A percentile compares a stretch with the other conserved stretches of the same genome.
These are phyloP conservation scores for Emericellopsis atlantica DNA, from an alignment of 2,329 filamentous ascomycete genomes.

Conservation along the genomic window DNA sequence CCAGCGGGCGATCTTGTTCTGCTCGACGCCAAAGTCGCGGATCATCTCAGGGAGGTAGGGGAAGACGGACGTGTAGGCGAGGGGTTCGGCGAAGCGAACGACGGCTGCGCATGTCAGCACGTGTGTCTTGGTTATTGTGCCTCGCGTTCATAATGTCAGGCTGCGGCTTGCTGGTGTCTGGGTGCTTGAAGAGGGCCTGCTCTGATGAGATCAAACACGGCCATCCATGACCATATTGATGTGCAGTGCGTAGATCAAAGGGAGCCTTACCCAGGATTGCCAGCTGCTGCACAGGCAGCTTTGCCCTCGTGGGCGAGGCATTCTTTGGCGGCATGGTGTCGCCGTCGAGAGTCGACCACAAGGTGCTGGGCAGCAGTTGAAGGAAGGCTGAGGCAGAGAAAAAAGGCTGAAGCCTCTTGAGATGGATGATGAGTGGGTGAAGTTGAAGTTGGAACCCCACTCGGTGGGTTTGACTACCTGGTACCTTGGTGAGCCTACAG, in stretches of 20 bases:
- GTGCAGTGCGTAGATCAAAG: background rate
- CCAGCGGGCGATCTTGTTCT: constrained; percentile 66
- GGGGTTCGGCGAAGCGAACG: constrained; percentile 66
- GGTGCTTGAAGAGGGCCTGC: constrained; percentile 3
- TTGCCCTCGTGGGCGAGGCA: constrained; percentile 25
- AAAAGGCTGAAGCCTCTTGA: background rate
- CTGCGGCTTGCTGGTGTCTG: constrained; percentile 1
- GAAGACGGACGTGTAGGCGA: constrained; percentile 59
- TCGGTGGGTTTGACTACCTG: too few species aligned
- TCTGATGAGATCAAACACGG: constrained; percentile 10
- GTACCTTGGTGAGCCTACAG: too few species aligned
- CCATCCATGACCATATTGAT: background rate
- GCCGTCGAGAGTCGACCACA: background rate
- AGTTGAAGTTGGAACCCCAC: too few species aligned
- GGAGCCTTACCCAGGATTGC: constrained; percentile 57
- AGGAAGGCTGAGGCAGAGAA: background rate
- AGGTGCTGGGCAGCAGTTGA: background rate
- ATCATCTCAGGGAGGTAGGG: constrained; percentile 74
- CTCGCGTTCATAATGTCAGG: background rate
- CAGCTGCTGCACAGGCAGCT: constrained; percentile 66
- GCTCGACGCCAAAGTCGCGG: constrained; percentile 58
- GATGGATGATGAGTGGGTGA: too few species aligned
- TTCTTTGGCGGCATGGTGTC: background rate
- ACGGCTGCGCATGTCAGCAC: constrained; percentile 37
- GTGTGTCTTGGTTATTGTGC: background rate